Percentiles rank a stretch among this genome's conserved stretches.
Evolutionary conservation across 371 early-diverging fungal genomes (phyloP).

Genomic region (Mucor sp.): DNA sequence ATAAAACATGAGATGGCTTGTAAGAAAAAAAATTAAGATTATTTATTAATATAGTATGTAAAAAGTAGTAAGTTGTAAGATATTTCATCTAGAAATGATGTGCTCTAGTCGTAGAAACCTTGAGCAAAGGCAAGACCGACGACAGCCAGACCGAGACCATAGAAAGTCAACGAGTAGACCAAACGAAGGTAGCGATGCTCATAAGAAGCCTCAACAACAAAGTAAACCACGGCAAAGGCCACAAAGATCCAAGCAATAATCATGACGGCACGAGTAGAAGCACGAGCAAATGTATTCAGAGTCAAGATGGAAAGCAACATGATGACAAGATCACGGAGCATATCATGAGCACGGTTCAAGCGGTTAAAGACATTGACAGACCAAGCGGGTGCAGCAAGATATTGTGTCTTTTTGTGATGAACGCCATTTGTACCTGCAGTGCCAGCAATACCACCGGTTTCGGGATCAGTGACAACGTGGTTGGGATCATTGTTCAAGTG

Average conservation of each 20-base stretch:
- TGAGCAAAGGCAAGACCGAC: conserved; percentile 41
- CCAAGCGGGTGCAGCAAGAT: conserved; percentile 32
- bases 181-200: conserved; percentile 44
- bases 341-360: conserved; percentile 36
- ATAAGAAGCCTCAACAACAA: conserved; percentile 34
- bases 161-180: conserved; percentile 36
- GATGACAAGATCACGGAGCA: conserved; percentile 41
- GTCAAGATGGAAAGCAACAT: conserved; percentile 38
- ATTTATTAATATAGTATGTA: not conserved
- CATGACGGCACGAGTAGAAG: conserved; percentile 46
- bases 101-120: conserved; percentile 27
- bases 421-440: not conserved
- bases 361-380: conserved; percentile 28
- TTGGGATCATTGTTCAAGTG: not conserved
- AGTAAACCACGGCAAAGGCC: conserved; percentile 45
- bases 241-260: conserved; percentile 51
- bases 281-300: conserved; percentile 49
- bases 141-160: conserved; percentile 40
- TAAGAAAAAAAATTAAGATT: not conserved
- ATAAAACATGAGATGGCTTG: too few species aligned
- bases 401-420: not conserved
- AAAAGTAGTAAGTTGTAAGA: not conserved
- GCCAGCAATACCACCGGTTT: not conserved
- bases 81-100: not conserved
- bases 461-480: conserved; percentile 16